Conservation (phyloP, 352 stramenopile genomes). For the Pythium myriotylum region DNA sequence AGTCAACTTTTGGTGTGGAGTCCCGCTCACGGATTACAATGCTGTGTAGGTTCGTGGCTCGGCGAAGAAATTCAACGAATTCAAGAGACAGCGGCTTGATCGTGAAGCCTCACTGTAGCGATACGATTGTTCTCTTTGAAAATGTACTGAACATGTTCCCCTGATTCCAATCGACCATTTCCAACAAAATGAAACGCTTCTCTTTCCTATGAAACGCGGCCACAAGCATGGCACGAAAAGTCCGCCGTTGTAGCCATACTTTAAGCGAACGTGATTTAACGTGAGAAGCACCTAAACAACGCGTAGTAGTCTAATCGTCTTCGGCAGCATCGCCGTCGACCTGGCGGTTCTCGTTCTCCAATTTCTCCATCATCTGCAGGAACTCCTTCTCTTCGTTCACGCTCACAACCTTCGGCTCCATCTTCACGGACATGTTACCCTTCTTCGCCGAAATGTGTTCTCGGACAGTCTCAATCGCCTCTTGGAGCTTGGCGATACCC, state of each 20-base stretch:
- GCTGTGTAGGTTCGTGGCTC: constrained; percentile 54
- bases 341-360: constrained; percentile 98
- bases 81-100: constrained; percentile 58
- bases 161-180: not conserved
- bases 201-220: constrained; percentile 11
- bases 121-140: not conserved
- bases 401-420: constrained; percentile 98
- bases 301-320: constrained; percentile 59
- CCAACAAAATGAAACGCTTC: constrained; percentile 12
- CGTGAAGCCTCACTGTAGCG: constrained; percentile 47
- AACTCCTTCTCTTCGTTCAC: constrained; percentile 99
- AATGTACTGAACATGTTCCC: not conserved
- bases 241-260: not conserved
- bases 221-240: not conserved
- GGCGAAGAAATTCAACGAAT: constrained; percentile 84
- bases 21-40: no score
- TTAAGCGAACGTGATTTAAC: not conserved
- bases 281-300: constrained; percentile 19
- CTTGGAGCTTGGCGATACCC: constrained; percentile 96
- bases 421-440: constrained; percentile 96
- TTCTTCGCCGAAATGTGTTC: constrained; percentile 95
- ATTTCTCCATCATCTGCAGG: constrained; percentile 98
- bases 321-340: constrained; percentile 98
- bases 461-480: constrained; percentile 95
- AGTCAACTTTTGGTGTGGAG: no score